Percentiles rank a stretch among this genome's conserved stretches.
phyloP scores from a whole-genome alignment of 495 filamentous ascomycete species.

The Penicillium bovifimosum region DNA sequence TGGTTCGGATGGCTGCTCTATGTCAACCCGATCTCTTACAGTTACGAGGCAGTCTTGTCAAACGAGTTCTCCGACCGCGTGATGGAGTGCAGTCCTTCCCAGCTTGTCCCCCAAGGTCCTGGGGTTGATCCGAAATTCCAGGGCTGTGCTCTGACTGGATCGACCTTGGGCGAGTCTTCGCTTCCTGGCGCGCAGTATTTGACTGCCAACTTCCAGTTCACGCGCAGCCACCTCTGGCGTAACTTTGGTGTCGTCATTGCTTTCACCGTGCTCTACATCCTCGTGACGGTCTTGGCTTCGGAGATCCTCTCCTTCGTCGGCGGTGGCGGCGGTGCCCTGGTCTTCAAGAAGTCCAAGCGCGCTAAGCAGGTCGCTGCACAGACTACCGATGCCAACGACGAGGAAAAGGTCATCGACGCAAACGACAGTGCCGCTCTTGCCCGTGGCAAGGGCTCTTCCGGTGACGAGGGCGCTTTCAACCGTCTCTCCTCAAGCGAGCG shows the following conservation, averaged over 20 bases:
- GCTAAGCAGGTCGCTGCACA: slow-evolving; percentile 48
- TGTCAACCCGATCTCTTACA: slow-evolving; percentile 70
- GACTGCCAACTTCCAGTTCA: slow-evolving; percentile 51
- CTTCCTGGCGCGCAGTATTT: slow-evolving; percentile 61
- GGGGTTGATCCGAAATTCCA: slow-evolving; percentile 48
- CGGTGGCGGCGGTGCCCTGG: slow-evolving; percentile 52
- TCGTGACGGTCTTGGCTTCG: slow-evolving; percentile 58
- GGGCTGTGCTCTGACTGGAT: slow-evolving; percentile 57
- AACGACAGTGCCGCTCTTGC: slow-evolving; percentile 37
- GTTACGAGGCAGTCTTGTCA: slow-evolving; percentile 63
- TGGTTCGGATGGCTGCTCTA: slow-evolving; percentile 81
- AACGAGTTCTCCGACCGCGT: slow-evolving; percentile 60
- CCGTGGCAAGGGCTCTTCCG: slow-evolving; percentile 40
- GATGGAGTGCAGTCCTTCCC: slow-evolving; percentile 55
- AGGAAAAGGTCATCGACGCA: slow-evolving; percentile 37
- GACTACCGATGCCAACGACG: slow-evolving; percentile 35
- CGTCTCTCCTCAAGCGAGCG: slow-evolving; percentile 56
- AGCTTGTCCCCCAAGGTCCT: slow-evolving; percentile 53
- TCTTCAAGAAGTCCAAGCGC: slow-evolving; percentile 63
- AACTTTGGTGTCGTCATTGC: slow-evolving; percentile 74
- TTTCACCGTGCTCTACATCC: slow-evolving; percentile 62
- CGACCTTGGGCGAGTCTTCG: slow-evolving; percentile 34
- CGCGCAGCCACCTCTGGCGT: slow-evolving; percentile 64
- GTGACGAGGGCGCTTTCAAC: slow-evolving; percentile 41
- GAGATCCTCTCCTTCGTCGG: slow-evolving; percentile 49